Evolutionary conservation across 495 filamentous ascomycete genomes (phyloP).

Genomic region (Aspergillus sclerotioniger): DNA sequence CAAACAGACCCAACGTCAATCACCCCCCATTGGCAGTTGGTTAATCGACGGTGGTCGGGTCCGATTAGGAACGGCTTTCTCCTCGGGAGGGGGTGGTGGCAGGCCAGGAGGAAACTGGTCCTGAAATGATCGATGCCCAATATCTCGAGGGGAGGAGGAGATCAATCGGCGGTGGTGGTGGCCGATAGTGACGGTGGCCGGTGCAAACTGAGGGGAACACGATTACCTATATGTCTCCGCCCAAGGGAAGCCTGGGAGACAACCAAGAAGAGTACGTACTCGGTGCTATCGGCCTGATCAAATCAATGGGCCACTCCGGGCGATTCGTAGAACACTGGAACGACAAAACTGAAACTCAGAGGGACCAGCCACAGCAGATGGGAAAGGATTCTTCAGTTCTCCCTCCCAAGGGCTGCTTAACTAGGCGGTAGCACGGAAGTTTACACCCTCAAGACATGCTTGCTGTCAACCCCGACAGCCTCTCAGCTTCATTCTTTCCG

Average conservation of each 20-base stretch:
- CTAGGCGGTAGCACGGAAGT: constrained; percentile 11
- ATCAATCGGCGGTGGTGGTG: background rate
- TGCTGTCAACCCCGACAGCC: constrained; percentile 6
- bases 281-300: too few relatives aligned
- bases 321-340: background rate
- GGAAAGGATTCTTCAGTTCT: background rate
- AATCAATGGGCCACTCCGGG: too few relatives aligned
- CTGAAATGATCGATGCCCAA: constrained; percentile 22
- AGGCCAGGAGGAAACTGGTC: constrained; percentile 3
- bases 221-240: background rate
- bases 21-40: constrained; percentile 4
- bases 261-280: too few relatives aligned
- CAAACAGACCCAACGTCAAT: background rate
- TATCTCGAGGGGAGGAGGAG: constrained; percentile 9
- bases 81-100: constrained; percentile 8
- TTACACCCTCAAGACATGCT: constrained; percentile 11
- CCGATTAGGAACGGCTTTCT: constrained; percentile 10
- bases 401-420: background rate
- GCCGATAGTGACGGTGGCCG: background rate
- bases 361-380: background rate
- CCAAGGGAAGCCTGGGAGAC: too few relatives aligned
- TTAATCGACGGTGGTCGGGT: constrained; percentile 1
- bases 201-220: background rate
- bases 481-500: constrained; percentile 12
- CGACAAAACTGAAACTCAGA: background rate